Percentiles rank a stretch among this genome's conserved stretches.
Evolutionary conservation across 495 filamentous ascomycete species (phyloP).

Genomic region (Podospora comata): DNA sequence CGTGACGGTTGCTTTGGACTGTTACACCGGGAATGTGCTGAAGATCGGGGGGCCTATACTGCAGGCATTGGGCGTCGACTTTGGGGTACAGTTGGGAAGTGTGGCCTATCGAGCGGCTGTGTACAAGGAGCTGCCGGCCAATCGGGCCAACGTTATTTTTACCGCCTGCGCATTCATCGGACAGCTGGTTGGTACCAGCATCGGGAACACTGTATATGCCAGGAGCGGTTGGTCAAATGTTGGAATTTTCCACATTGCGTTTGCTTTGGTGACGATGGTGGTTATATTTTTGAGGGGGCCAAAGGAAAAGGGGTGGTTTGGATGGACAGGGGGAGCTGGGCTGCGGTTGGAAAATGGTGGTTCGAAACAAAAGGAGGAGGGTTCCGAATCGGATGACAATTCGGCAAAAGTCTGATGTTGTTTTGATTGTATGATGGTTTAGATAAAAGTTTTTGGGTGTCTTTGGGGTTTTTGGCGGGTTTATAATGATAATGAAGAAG

Average conservation of each 20-base stretch:
- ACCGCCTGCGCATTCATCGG: slow-evolving; percentile 10
- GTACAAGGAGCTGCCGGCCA: slow-evolving; percentile 9
- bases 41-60: neutral
- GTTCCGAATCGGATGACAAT: neutral
- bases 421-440: neutral
- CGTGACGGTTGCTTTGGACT: neutral
- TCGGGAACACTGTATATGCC: slow-evolving; percentile 6
- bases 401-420: neutral
- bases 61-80: slow-evolving; percentile 8
- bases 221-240: slow-evolving; percentile 6
- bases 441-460: neutral
- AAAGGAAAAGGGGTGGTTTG: slow-evolving; percentile 12
- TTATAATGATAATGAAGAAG: no score
- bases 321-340: slow-evolving; percentile 10
- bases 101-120: slow-evolving; percentile 11
- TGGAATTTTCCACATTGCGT: slow-evolving; percentile 5
- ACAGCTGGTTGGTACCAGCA: slow-evolving; percentile 9
- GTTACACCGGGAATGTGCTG: neutral
- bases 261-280: slow-evolving; percentile 3
- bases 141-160: slow-evolving; percentile 10
- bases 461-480: neutral
- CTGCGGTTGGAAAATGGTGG: neutral
- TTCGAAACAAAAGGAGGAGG: neutral
- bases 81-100: slow-evolving; percentile 4
- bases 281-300: slow-evolving; percentile 9